Conservation (phyloP, 2,329 filamentous ascomycete genomes). For the Myriosclerotinia scirpicola region DNA sequence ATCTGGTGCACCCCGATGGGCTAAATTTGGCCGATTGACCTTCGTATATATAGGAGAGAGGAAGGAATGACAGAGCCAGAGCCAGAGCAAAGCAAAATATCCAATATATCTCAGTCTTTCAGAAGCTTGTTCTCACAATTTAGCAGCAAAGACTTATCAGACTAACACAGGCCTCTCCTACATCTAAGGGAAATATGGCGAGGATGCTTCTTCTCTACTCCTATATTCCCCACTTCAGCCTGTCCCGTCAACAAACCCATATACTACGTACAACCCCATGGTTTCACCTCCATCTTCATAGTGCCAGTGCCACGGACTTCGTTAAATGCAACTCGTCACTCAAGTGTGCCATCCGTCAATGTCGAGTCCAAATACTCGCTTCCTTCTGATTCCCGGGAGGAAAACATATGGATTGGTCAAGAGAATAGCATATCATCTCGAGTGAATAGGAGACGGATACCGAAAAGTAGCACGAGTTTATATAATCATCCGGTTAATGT, state of each 20-base stretch:
- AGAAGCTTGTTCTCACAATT: neutral
- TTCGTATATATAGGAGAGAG: neutral
- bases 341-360: neutral
- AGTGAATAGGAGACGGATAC: neutral
- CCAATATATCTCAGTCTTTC: neutral
- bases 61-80: neutral
- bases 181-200: neutral
- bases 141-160: neutral
- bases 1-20: neutral
- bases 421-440: neutral
- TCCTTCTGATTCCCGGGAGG: neutral
- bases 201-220: neutral
- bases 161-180: neutral
- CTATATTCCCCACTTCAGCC: neutral
- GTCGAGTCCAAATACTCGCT: neutral
- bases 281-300: neutral
- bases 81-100: neutral
- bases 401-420: neutral
- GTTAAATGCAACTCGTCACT: neutral
- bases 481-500: neutral
- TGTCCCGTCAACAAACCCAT: neutral
- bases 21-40: neutral
- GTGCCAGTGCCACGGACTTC: neutral
- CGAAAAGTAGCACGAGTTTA: accelerated
- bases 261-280: neutral